phyloP scores from a whole-genome alignment of 768 basidiomycete species.

The Exsudoporus frostii region DNA sequence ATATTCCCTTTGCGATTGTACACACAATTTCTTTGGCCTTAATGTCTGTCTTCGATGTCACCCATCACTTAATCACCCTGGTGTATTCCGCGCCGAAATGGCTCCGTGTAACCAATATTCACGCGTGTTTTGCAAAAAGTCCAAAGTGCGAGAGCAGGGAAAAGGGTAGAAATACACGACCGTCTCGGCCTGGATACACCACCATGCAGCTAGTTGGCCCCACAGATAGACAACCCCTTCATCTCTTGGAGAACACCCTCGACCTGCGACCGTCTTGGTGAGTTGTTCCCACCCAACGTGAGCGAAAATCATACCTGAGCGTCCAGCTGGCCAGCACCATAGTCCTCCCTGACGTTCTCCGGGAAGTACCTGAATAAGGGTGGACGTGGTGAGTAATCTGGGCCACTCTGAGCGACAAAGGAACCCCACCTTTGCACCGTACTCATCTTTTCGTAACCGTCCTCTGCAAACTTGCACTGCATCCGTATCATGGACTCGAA shows the following conservation, averaged over 20 bases:
- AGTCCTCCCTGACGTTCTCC: conserved; percentile 90
- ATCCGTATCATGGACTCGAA: conserved; percentile 99
- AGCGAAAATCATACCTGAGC: conserved; percentile 59
- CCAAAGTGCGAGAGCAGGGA: background rate
- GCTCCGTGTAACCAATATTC: conserved; percentile 11
- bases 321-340: conserved; percentile 94
- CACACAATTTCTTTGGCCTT: conserved; percentile 10
- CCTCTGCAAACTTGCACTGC: conserved; percentile 97
- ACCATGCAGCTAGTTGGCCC: conserved; percentile 39
- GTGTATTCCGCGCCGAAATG: conserved; percentile 18
- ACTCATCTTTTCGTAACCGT: conserved; percentile 95
- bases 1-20: conserved; percentile 18
- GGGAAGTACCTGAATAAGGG: conserved; percentile 67
- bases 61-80: conserved; percentile 11
- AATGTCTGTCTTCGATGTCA: conserved; percentile 5
- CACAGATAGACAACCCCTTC: conserved; percentile 93
- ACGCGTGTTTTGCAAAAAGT: background rate
- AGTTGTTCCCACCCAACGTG: background rate
- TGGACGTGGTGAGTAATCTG: background rate
- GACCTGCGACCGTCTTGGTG: conserved; percentile 48
- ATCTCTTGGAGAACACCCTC: conserved; percentile 97
- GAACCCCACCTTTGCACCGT: conserved; percentile 75
- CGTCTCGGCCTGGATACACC: background rate
- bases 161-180: conserved; percentile 9
- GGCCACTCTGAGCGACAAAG: background rate